Conservation (phyloP, 306 rosid species). For the Sicyos edulis region DNA sequence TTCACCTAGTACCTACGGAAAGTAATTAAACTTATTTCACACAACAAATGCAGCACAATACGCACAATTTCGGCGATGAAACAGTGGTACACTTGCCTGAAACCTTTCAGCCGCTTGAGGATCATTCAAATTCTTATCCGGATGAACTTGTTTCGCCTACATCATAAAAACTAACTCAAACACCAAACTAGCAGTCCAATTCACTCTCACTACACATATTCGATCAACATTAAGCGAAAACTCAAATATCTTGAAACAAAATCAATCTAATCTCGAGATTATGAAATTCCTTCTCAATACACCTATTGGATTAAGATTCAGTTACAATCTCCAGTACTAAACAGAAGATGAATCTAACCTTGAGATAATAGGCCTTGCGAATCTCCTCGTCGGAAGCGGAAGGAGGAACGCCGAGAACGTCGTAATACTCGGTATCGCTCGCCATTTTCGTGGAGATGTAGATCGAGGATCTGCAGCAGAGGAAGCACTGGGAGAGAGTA, state of each 20-base stretch:
- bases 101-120: constrained; percentile 60
- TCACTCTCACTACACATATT: no score
- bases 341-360: no score
- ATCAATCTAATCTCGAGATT: no score
- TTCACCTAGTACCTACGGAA: constrained; percentile 84
- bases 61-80: not conserved
- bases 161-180: not conserved
- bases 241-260: not conserved
- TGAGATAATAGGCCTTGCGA: constrained; percentile 37
- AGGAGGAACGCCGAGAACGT: constrained; percentile 47
- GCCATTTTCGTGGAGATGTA: constrained; percentile 34
- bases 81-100: constrained; percentile 40
- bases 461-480: constrained; percentile 15
- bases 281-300: no score
- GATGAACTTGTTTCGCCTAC: constrained; percentile 96
- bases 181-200: not conserved
- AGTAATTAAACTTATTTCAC: no score
- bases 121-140: constrained; percentile 38
- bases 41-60: no score
- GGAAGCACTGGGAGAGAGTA: constrained; percentile 5
- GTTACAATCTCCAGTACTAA: not conserved
- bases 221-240: not conserved
- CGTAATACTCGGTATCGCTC: constrained; percentile 79
- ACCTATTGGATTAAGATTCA: no score
- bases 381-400: constrained; percentile 71